phyloP scores from a whole-genome alignment of 192 early-diverging fungal species.

The Rhizophagus clarus region DNA sequence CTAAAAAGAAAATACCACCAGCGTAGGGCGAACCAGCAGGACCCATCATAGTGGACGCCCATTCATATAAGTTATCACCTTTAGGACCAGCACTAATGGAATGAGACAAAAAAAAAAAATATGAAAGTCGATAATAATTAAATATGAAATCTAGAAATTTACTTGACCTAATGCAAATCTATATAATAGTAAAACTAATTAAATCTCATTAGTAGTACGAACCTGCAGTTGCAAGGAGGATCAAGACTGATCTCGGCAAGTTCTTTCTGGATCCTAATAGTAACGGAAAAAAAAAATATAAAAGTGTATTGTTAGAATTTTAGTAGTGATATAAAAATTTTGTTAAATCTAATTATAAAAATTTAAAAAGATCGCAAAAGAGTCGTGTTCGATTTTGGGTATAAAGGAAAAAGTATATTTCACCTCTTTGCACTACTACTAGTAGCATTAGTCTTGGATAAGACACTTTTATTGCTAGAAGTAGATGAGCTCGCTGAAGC shows the following conservation, averaged over 20 bases:
- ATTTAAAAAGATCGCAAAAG: background rate
- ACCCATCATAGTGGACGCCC: conserved; percentile 93
- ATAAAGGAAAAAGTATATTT: conserved; percentile 1
- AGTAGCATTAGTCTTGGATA: background rate
- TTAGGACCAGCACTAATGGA: conserved; percentile 84
- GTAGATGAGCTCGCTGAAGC: conserved; percentile 12
- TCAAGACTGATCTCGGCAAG: conserved; percentile 95
- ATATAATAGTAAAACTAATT: conserved; percentile 4
- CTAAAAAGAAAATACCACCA: conserved; percentile 91
- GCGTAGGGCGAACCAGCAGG: conserved; percentile 88
- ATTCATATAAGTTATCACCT: conserved; percentile 94
- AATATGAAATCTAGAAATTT: background rate
- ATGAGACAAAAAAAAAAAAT: conserved; percentile 16
- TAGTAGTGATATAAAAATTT: background rate
- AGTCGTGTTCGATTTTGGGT: background rate
- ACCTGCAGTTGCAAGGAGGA: conserved; percentile 91
- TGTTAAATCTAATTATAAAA: background rate
- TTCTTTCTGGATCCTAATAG: conserved; percentile 89
- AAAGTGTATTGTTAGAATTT: background rate
- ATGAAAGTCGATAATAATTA: background rate
- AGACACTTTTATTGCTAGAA: background rate
- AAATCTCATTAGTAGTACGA: background rate
- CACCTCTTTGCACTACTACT: conserved; percentile 35
- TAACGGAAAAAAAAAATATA: conserved; percentile 7
- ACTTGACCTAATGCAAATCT: background rate